A percentile compares a stretch with the other conserved stretches of the same genome.
These are phyloP conservation scores for Trichothecium sympodiale DNA, from an alignment of 2,329 filamentous ascomycete species.

Conservation along the genomic window DNA sequence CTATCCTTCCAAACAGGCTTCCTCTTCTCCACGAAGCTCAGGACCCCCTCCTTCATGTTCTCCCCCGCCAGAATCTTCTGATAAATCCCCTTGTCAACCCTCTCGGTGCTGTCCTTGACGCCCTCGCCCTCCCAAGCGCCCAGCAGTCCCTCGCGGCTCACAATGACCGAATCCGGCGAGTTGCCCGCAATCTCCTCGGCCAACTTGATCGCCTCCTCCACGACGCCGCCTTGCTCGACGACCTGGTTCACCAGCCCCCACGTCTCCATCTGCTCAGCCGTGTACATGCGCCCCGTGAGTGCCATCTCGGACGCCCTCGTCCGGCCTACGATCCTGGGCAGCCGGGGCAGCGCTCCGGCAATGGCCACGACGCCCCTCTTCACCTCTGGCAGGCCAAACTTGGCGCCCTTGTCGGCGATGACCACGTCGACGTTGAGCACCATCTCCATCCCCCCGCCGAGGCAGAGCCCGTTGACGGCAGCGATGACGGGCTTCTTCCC, in stretches of 20 bases:
- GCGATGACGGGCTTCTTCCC: conserved; percentile 68
- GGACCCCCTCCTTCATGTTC: conserved; percentile 65
- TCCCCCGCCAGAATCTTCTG: conserved; percentile 50
- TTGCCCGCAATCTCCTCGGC: conserved; percentile 52
- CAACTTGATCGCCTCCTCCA: conserved; percentile 48
- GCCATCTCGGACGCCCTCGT: conserved; percentile 64
- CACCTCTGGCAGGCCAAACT: conserved; percentile 62
- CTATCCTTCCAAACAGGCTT: conserved; percentile 56
- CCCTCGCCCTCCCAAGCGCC: conserved; percentile 61
- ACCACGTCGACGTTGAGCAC: conserved; percentile 63
- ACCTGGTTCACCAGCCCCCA: conserved; percentile 66
- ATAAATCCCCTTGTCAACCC: conserved; percentile 48
- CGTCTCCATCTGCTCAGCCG: conserved; percentile 44
- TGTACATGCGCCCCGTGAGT: conserved; percentile 49
- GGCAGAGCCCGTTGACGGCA: conserved; percentile 64
- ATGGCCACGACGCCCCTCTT: conserved; percentile 59
- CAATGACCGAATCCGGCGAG: conserved; percentile 66
- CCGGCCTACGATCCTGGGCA: conserved; percentile 53
- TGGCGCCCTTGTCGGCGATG: conserved; percentile 44
- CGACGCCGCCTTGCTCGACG: conserved; percentile 34
- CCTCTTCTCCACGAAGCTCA: conserved; percentile 67
- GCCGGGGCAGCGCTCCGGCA: conserved; percentile 58
- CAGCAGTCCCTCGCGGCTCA: conserved; percentile 60
- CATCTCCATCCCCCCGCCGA: conserved; percentile 72
- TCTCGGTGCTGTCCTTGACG: conserved; percentile 49